Evolutionary conservation across 2,329 filamentous ascomycete genomes (phyloP), one percentile per base, ranked within the genome.

Genomic region (Cladosporium cucumerinum): DNA sequence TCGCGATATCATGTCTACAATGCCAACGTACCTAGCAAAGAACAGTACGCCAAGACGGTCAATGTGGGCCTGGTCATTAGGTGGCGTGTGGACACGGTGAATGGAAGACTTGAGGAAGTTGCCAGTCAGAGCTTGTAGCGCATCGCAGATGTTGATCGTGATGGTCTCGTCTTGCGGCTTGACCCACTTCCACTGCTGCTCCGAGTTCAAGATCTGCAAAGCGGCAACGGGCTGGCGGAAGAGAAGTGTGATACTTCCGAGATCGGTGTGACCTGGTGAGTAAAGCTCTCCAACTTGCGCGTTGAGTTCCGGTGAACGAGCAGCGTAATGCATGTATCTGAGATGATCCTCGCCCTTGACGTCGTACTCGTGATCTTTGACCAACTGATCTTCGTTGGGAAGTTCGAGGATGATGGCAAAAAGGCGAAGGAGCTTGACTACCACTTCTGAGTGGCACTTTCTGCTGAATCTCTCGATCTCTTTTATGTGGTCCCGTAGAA

Each of bases 321-420:
- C 66, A 43, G 67, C 61, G 67, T 73, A 73, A 46, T 69, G 68
- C 70, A 72, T 71, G 58, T 72, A 72, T 14, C 87, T 81, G n/a
- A 88, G 78, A 65, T 88, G 85, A 26, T 85, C 84, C 66, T 88
- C 85, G 21, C 83, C 81, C 30, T 83, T 80, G n/a, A 81, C 78
- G 1, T 86, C 81, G 72, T 87, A 89, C 18, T 78, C 79, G 72
- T 89, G 87, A 8, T 84, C 77, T 21, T 81, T 78, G 67, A 85
- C 79, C 36, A 89, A 78, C 64, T 83, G 80, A 2, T 87, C 81
- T 70, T 89, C 86, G 39, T 85, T 81, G 0, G 85, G 84, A 0
- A 89, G 77, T 69, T 89, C 81, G 0, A 89, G 79, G 0, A 88
- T 78, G 39, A 87, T 81, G 5, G 87, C 86, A 61, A 89, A 86